A percentile compares a stretch with the other conserved stretches of the same genome.
phyloP scores from a whole-genome alignment of 148 eudicot genomes.

The Silene conica region DNA sequence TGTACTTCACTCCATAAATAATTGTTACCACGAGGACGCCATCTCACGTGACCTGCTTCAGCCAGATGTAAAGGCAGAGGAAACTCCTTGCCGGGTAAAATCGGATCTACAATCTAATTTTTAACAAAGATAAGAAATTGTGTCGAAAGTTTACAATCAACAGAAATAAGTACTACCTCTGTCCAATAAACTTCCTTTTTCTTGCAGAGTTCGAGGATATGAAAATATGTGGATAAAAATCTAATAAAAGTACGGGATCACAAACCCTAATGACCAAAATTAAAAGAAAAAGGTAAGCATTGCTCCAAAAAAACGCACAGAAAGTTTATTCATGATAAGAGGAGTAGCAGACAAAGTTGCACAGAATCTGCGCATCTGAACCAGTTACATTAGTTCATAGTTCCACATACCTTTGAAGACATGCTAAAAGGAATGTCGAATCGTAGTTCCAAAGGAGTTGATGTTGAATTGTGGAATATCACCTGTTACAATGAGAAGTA shows the following conservation, averaged over 20 bases:
- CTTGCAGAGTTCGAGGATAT: not conserved
- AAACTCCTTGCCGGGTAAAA: slow-evolving; percentile 80
- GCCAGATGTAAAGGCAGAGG: slow-evolving; percentile 98
- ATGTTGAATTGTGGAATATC: slow-evolving; percentile 69
- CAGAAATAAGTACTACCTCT: not conserved
- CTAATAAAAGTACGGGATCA: not conserved
- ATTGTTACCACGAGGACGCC: slow-evolving; percentile 87
- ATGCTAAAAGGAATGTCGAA: slow-evolving; percentile 96
- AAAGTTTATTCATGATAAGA: not conserved
- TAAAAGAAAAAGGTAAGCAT: too few species aligned
- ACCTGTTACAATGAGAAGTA: slow-evolving; percentile 49
- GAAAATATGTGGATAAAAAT: not conserved
- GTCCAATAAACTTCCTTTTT: not conserved
- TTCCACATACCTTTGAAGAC: slow-evolving; percentile 71
- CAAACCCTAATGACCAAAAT: not conserved
- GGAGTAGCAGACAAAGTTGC: not conserved
- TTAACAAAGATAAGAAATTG: slow-evolving; percentile 8
- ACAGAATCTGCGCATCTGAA: not conserved
- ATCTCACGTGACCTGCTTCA: slow-evolving; percentile 79
- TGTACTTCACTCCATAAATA: slow-evolving; percentile 95
- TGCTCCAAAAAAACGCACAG: too few species aligned
- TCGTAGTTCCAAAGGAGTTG: slow-evolving; percentile 74
- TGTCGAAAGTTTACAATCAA: not conserved
- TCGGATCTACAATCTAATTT: slow-evolving; percentile 76
- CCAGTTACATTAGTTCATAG: not conserved